Evolutionary conservation across 2,329 filamentous ascomycete genomes (phyloP), one percentile per base, ranked within the genome.

Genomic region (Pseudogymnoascus sp.): DNA sequence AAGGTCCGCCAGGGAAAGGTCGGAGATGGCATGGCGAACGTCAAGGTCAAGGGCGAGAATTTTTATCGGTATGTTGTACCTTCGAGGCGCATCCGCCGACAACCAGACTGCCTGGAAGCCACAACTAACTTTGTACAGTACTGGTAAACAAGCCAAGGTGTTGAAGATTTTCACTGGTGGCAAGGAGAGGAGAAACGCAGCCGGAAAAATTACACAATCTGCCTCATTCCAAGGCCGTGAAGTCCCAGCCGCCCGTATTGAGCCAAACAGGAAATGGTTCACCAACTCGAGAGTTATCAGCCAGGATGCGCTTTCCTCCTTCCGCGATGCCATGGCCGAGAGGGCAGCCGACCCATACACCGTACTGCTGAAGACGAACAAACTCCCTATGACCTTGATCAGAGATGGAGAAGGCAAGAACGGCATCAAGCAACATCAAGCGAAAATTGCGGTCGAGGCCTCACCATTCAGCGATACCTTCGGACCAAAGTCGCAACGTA

Each of bases 191-290:
- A 84, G 90, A 66, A 95, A 97, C 72, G 86, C 89, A 58, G 78
- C 83, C 10, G 94, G 94, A 70, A 86, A 93, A 69, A 88, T 99
- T 72, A 89, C 87, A 61, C 87, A 94, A 76, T 86, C 91, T 66
- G 92, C 92, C 58, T 82, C 84, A 13, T 96, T 85, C 76, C 92
- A 97, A 77, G 92, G 88, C 63, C 82, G 85, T 71, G 92, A 96
- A 36, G 77, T 87, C 21, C 92, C 93, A 54, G 84, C 82, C 63
- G 94, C 93, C 67, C 84, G 92, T 67, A 89, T 97, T 71, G 93
- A 97, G 79, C 94, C 94, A 58, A 95, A 97, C 77, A 84, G 94
- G 71, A 95, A 95, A 77, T 99, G 94, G 94, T 99, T 99, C 77
- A 90, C 88, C 70, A 97, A 97, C 75, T 96, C 93, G 35, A 81